These are phyloP conservation scores for Coemansia sp. DNA, from an alignment of 192 early-diverging fungal species.

Conservation along the genomic window DNA sequence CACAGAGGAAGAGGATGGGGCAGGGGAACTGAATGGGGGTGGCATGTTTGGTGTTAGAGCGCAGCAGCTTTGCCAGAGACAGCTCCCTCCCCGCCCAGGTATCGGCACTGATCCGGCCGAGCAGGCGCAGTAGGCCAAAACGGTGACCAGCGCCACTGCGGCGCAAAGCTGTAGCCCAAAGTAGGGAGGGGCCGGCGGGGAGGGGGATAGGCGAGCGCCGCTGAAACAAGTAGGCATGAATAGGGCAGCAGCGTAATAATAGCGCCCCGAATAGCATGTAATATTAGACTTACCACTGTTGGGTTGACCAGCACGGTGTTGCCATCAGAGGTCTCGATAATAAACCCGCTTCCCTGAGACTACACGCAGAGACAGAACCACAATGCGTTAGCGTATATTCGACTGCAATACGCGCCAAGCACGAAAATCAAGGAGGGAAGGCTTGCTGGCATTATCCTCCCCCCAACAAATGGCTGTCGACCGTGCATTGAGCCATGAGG, in stretches of 20 bases:
- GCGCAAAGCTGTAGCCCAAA: not conserved
- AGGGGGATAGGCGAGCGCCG: not conserved
- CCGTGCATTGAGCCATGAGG: slow-evolving; percentile 4
- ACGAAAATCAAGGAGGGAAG: not conserved
- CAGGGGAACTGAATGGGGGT: not conserved
- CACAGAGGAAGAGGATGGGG: not conserved
- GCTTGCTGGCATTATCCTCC: slow-evolving; percentile 1
- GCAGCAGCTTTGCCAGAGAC: not conserved
- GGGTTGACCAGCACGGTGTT: slow-evolving; percentile 36
- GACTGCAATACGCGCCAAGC: not conserved
- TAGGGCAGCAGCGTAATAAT: slow-evolving; percentile 4
- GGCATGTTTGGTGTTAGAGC: not conserved
- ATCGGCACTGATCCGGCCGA: not conserved
- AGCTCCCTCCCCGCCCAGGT: not conserved
- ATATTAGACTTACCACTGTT: slow-evolving; percentile 36
- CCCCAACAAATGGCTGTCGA: not conserved
- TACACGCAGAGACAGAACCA: slow-evolving; percentile 10
- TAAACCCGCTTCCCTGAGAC: slow-evolving; percentile 48
- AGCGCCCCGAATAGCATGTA: not conserved
- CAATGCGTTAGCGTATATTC: slow-evolving; percentile 3
- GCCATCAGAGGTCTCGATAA: slow-evolving; percentile 49
- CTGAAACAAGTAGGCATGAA: not conserved
- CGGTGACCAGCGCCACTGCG: not conserved
- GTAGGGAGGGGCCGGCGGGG: not conserved
- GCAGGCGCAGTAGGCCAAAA: not conserved